These are phyloP conservation scores for Peniophora sp. DNA, from an alignment of 1,284 basidiomycete species.

Conservation along the genomic window DNA sequence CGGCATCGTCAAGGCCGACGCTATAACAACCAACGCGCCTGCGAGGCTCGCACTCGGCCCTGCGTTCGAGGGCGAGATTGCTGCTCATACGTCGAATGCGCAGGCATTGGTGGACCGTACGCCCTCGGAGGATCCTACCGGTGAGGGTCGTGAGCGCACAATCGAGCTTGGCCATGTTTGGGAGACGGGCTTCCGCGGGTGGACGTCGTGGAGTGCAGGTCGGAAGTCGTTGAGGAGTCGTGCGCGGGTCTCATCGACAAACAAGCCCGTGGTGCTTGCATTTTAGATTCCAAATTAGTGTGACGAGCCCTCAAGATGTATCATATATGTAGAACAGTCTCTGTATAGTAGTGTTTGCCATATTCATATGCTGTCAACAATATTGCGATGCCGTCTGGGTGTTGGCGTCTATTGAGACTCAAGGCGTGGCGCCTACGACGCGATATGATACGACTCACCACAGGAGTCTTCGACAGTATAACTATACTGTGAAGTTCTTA, in stretches of 20 bases:
- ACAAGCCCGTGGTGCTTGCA: background rate
- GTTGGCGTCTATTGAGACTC: too few relatives aligned
- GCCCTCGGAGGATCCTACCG: background rate
- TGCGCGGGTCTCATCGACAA: background rate
- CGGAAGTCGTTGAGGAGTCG: background rate
- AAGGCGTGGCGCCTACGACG: too few relatives aligned
- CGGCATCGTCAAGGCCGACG: background rate
- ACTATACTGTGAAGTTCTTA: too few relatives aligned
- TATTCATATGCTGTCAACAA: too few relatives aligned
- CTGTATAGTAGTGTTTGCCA: too few relatives aligned
- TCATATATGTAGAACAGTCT: too few relatives aligned
- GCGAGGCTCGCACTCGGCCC: background rate
- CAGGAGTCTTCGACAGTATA: too few relatives aligned
- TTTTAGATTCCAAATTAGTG: background rate
- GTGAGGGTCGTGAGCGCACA: background rate
- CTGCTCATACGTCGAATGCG: background rate
- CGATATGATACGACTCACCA: too few relatives aligned
- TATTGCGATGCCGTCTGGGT: too few relatives aligned
- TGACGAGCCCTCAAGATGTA: too few relatives aligned
- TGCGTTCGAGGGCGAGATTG: background rate
- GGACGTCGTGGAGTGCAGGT: background rate
- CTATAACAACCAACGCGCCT: background rate
- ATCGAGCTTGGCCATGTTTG: background rate
- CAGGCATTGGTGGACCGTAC: background rate
- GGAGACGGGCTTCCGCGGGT: background rate